These are phyloP conservation scores for Rusavskia elegans DNA, from an alignment of 495 filamentous ascomycete species.

Conservation along the genomic window DNA sequence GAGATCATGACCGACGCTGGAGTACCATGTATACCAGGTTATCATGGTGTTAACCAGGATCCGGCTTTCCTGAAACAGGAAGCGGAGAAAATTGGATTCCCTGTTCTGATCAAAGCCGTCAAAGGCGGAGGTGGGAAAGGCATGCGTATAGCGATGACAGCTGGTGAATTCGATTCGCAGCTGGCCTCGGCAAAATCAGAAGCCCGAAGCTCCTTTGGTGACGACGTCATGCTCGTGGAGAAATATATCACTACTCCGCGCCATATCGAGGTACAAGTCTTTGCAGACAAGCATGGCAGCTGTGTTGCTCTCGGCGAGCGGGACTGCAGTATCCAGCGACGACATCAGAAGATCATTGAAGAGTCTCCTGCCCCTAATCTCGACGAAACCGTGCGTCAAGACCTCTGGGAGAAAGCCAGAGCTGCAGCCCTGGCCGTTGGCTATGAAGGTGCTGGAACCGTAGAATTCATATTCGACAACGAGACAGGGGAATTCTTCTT, in stretches of 20 bases:
- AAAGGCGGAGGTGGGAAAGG: conserved; percentile 95
- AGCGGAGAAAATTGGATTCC: conserved; percentile 72
- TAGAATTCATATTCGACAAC: conserved; percentile 98
- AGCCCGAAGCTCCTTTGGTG: conserved; percentile 80
- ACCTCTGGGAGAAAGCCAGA: conserved; percentile 87
- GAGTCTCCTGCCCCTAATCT: conserved; percentile 88
- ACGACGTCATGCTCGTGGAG: conserved; percentile 92
- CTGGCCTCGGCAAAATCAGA: conserved; percentile 80
- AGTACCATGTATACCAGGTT: conserved; percentile 91
- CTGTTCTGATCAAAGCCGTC: conserved; percentile 91
- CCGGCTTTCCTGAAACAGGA: conserved; percentile 50
- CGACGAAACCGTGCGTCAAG: conserved; percentile 58
- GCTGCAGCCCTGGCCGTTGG: conserved; percentile 80
- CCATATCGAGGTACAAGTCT: conserved; percentile 96
- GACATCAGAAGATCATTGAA: conserved; percentile 96
- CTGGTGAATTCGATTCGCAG: conserved; percentile 65
- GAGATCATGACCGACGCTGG: conserved; percentile 90
- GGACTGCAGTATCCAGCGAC: conserved; percentile 72
- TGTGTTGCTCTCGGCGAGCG: conserved; percentile 72
- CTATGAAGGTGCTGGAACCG: conserved; percentile 91
- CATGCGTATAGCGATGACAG: conserved; percentile 79
- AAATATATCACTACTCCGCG: conserved; percentile 89
- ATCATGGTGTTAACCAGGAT: conserved; percentile 79
- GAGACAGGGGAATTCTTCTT: conserved; percentile 91
- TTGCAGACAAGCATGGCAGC: conserved; percentile 80